Base-by-base conservation (phyloP, 495 filamentous ascomycete species). In the Usnea hakonensis region DNA sequence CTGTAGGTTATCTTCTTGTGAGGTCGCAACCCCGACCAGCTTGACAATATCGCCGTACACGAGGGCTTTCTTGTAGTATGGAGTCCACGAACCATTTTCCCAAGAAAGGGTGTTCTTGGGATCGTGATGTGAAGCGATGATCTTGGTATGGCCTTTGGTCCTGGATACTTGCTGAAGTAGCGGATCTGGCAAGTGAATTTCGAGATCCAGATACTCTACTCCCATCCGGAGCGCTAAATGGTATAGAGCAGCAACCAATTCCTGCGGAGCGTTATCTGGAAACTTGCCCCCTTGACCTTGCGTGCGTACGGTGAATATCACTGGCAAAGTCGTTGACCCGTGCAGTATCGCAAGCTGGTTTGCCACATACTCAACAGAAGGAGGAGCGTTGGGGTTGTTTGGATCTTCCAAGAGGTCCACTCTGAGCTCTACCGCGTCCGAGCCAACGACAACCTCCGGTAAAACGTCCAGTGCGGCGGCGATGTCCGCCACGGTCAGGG, bases 101-200 rank as follows among this genome's bases (percentile, higher is more conserved):
- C 94, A 99, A 2, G 87, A 90, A 6, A 97, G 78, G 55, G 81
- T 79, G 23, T 85, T 87, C 62, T 84, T 72, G 14, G 92, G 88
- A 71, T 97, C 94, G 70, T 97, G 93, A 74, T 97, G 93, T 0
- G 93, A 97, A 19, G 94, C 91, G 63, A 99, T 94, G 70, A 99
- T 89, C 65, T 85, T 87, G 14, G 87, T 86, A 64, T 81, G 79
- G 14, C 88, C 87, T 72, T 89, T 91, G 32, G 81, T 78, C 41
- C 83, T 80, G 1, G 84, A 80, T 23, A 96, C 81, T 35, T 81
- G 76, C 30, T 84, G 77, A 23, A 94, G 78, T 60, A 96, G 70
- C 28, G 84, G 72, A 33, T 90, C 84, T 0, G 93, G 88, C 76
- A 92, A 88, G 1, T 88, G 86, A 71, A 97, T 89, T 70, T 99